Evolutionary conservation across 768 basidiomycete species (phyloP), one percentile per base, ranked within the genome.

Genomic region (Polyporus arcularius): DNA sequence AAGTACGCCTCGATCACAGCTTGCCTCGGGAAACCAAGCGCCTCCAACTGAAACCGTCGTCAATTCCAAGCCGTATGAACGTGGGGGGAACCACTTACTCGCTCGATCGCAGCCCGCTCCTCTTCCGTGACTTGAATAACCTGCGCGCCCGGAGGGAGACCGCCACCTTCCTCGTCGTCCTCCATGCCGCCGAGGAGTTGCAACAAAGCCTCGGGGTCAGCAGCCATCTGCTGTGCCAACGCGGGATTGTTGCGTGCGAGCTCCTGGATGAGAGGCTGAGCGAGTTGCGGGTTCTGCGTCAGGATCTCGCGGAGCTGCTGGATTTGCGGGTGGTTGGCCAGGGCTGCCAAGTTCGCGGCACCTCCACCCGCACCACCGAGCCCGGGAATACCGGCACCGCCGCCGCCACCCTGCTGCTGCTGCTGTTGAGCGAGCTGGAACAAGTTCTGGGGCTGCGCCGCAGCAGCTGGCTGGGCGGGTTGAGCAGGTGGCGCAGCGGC

Each of bases 1-100:
- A 96, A 85, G 75, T 92, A 99, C 1, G 97, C 97, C 74, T 98
- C 85, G 39, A 96, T 76, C n/a, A 82, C 96, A 0, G 79, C 78
- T 46, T 94, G 81, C 42, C 93, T 83, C 16, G 91, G 74, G 74
- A 99, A 98, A 0, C 97, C 96, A 48, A 98, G 85, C 1, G 78
- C 88, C 75, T 92, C 85, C 63, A 97, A 79, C 96, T 97, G 31
- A 39, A 8, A 18, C 32, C 12, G 49, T 53, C 30, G 40, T 50
- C 49, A 62, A 28, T 15, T 56, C 18, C 67, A 53, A 12, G 42
- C 16, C 60, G 12, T 30, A 32, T 42, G 55, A 57, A 32, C 14
- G 9, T 12, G 21, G 18, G 1, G 10, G 15, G 4, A 14, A 35
- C 9, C 10, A 78, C 92, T 73, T 73, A 98, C 93, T 69, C 97